These are phyloP conservation scores for Dothideomycetidae sp. DNA, from an alignment of 2,329 filamentous ascomycete species.

Conservation along the genomic window DNA sequence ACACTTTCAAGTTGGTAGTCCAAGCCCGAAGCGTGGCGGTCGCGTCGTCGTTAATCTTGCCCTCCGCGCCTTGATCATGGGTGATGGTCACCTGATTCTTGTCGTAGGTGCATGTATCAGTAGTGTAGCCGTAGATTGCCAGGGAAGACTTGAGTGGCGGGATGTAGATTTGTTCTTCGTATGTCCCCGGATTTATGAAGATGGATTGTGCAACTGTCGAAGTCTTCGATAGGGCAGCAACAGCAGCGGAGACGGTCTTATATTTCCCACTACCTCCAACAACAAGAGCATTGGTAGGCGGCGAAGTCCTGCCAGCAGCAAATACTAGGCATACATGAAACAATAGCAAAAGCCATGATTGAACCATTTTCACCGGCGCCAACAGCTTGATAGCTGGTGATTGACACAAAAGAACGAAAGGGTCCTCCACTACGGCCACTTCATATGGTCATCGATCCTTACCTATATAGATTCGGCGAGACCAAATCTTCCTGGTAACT, in stretches of 20 bases:
- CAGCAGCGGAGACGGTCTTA: slow-evolving; percentile 40
- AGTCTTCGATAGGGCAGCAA: slow-evolving; percentile 42
- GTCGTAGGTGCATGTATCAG: slow-evolving; percentile 36
- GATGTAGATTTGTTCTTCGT: slow-evolving; percentile 47
- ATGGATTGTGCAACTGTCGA: slow-evolving; percentile 41
- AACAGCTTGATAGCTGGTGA: no score
- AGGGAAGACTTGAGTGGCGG: slow-evolving; percentile 34
- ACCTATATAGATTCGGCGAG: no score
- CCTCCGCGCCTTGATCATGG: slow-evolving; percentile 32
- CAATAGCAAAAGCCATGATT: slow-evolving; percentile 9
- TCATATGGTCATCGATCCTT: no score
- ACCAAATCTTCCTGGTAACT: no score
- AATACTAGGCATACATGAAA: slow-evolving; percentile 13
- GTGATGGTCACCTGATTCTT: slow-evolving; percentile 46
- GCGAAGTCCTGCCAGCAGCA: slow-evolving; percentile 26
- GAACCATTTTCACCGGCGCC: slow-evolving; percentile 13
- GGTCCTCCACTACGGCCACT: no score
- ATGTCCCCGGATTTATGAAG: slow-evolving; percentile 48
- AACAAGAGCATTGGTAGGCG: slow-evolving; percentile 38
- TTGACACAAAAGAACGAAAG: no score
- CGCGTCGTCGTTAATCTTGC: slow-evolving; percentile 38
- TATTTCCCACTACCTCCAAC: slow-evolving; percentile 33
- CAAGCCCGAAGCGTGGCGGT: slow-evolving; percentile 37
- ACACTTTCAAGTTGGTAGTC: slow-evolving; percentile 41
- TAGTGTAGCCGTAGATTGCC: slow-evolving; percentile 46